Evolutionary conservation across 805 yeast genomes (phyloP), one percentile per base, ranked within the genome.

Genomic region (Candida insectorum): DNA sequence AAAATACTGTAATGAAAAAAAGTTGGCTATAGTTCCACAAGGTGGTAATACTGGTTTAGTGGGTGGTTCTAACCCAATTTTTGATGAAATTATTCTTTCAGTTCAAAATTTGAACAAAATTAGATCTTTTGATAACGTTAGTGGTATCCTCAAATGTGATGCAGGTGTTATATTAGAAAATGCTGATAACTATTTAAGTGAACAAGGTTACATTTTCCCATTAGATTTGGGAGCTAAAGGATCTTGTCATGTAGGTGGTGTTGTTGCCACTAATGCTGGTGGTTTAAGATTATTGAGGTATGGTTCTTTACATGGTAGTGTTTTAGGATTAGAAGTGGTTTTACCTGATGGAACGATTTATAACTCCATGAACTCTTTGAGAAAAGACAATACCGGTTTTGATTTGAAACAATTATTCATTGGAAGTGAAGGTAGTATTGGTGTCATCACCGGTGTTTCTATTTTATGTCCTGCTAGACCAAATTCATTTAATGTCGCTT

Each of bases 1-100:
- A 52, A 78, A 77, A 55, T 82, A 87, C 60, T 86, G 96, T 66
- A 83, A 84, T 52, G 85, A 80, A 19, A 60, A 78, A 30, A 75
- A 72, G 40, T 60, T 89, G 18, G 96, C 97, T 0, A 78, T 89
- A 30, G 95, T 87, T 7, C 97, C 97, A 11, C 97, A 91, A 62
- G 96, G 97, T 54, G 97, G 97, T 47, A 89, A 91, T 61, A 91
- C 97, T 1, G 96, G 96, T 17, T 71, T 89, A 28, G 97, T 89
- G 26, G 97, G 97, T 44, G 97, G 97, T 4, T 83, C 95, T 4
- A 77, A 81, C 13, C 96, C 97, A 0, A 81, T 89, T 1, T 89
- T 87, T 58, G 97, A 89, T 58, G 97, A 89, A 61, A 76, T 89
- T 31, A 74, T 89, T 16, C 47, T 89, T 16, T 81, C 87, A 3